Percentiles rank a stretch among this genome's conserved stretches.
Conservation (phyloP, 2,329 filamentous ascomycete genomes). For the Malbranchea zuffiana region DNA sequence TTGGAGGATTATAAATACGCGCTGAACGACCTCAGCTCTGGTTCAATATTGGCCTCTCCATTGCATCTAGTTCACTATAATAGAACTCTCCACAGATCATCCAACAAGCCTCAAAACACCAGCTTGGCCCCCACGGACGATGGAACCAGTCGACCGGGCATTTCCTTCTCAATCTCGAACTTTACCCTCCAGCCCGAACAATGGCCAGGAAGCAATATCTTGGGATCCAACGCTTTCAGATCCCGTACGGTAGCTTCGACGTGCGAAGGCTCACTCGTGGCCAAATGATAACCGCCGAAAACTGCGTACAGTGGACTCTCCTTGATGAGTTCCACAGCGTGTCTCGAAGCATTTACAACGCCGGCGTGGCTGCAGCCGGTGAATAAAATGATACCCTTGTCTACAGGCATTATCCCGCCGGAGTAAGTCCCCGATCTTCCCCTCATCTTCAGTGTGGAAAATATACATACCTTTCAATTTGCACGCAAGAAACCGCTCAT, state of each 20-base stretch:
- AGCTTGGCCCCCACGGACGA: constrained; percentile 41
- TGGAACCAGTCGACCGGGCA: constrained; percentile 42
- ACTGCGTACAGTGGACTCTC: constrained; percentile 39
- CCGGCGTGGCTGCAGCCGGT: constrained; percentile 48
- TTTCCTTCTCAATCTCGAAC: constrained; percentile 41
- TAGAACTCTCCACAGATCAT: no score
- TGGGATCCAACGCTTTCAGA: constrained; percentile 38
- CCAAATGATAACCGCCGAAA: constrained; percentile 46
- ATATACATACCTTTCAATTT: constrained; percentile 38
- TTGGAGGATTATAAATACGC: no score
- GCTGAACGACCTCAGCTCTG: no score
- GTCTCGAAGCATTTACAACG: constrained; percentile 41
- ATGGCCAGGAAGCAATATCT: constrained; percentile 44
- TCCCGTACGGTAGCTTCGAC: constrained; percentile 39
- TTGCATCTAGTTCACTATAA: no score
- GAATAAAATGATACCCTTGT: constrained; percentile 44
- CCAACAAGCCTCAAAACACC: constrained; percentile 24
- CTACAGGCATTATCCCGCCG: constrained; percentile 20
- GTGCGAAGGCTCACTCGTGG: constrained; percentile 35
- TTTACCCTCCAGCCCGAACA: constrained; percentile 48
- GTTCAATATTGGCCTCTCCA: no score
- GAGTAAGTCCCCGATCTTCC: neutral
- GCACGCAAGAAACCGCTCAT: constrained; percentile 46
- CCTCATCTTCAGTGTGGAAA: no score
- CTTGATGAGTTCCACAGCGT: constrained; percentile 34